Percentiles rank a stretch among this genome's conserved stretches.
phyloP scores from a whole-genome alignment of 176 grass and related monocot genomes.

The Lolium rigidum region DNA sequence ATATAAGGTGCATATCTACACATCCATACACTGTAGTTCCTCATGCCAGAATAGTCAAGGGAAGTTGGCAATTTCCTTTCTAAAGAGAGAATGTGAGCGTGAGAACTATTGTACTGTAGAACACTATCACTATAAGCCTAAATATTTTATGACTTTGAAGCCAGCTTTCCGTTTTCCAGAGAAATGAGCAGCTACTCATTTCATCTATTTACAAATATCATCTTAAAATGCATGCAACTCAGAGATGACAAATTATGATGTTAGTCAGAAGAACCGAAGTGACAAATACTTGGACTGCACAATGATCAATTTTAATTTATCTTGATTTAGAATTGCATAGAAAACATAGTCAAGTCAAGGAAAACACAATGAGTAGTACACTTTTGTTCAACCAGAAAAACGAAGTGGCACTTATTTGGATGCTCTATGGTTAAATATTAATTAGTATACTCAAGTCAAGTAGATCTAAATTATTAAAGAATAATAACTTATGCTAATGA shows the following conservation, averaged over 20 bases:
- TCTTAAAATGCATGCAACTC: too few species aligned
- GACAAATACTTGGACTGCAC: not conserved
- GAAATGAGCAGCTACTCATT: not conserved
- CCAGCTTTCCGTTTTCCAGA: not conserved
- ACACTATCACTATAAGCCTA: not conserved
- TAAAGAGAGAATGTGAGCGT: not conserved
- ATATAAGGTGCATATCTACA: not conserved
- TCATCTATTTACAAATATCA: not conserved
- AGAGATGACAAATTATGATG: not conserved
- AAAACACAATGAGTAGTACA: not conserved
- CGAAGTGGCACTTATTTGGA: not conserved
- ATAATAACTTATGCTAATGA: not conserved
- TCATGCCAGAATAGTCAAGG: not conserved
- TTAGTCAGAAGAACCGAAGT: not conserved
- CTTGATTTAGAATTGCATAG: not conserved
- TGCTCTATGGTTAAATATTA: not conserved
- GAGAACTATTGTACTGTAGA: not conserved
- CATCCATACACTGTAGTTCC: not conserved
- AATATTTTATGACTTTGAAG: not conserved
- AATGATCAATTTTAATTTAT: not conserved
- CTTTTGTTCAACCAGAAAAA: not conserved
- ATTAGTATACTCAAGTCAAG: not conserved
- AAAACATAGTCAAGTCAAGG: not conserved
- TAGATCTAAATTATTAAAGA: not conserved
- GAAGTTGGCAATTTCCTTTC: not conserved